Evolutionary conservation across 768 basidiomycete genomes (phyloP).

Genomic region (Suillus weaverae): DNA sequence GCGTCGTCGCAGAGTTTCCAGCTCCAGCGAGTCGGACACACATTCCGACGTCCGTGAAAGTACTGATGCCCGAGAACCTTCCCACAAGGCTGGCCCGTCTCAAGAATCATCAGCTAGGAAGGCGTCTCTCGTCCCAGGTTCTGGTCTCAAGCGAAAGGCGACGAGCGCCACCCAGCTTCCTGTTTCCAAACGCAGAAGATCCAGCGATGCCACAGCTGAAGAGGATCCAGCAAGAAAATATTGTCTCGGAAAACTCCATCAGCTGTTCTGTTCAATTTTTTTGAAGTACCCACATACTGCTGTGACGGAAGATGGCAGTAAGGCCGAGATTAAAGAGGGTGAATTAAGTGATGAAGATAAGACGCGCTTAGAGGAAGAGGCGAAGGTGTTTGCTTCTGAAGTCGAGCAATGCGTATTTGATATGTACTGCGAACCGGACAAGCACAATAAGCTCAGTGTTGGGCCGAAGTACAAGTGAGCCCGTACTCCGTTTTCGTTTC

Average conservation of each 20-base stretch:
- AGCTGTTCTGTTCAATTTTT: constrained; percentile 71
- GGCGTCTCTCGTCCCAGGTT: constrained; percentile 20
- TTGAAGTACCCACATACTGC: constrained; percentile 61
- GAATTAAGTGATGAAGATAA: constrained; percentile 64
- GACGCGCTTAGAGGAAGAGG: constrained; percentile 51
- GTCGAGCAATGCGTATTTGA: constrained; percentile 80
- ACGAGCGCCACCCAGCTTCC: constrained; percentile 37
- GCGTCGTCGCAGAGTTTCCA: constrained; percentile 45
- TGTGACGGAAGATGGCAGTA: constrained; percentile 31
- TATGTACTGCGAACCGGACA: constrained; percentile 76
- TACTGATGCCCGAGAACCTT: constrained; percentile 2
- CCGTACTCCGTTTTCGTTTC: constrained; percentile 11
- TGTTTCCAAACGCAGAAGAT: constrained; percentile 49
- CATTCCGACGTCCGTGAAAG: constrained; percentile 32
- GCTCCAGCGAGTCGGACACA: constrained; percentile 44
- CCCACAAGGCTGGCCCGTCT: constrained; percentile 20
- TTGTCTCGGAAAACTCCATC: constrained; percentile 73
- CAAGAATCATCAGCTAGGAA: constrained; percentile 20
- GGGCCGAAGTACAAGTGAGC: constrained; percentile 81
- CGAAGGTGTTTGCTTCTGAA: constrained; percentile 64
- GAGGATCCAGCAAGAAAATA: constrained; percentile 82
- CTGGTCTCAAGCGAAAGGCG: constrained; percentile 56
- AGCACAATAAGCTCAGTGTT: constrained; percentile 58
- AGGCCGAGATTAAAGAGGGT: constrained; percentile 47
- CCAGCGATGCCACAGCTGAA: constrained; percentile 39